phyloP scores from a whole-genome alignment of 176 grass and related monocot genomes.

The Themeda triandra region DNA sequence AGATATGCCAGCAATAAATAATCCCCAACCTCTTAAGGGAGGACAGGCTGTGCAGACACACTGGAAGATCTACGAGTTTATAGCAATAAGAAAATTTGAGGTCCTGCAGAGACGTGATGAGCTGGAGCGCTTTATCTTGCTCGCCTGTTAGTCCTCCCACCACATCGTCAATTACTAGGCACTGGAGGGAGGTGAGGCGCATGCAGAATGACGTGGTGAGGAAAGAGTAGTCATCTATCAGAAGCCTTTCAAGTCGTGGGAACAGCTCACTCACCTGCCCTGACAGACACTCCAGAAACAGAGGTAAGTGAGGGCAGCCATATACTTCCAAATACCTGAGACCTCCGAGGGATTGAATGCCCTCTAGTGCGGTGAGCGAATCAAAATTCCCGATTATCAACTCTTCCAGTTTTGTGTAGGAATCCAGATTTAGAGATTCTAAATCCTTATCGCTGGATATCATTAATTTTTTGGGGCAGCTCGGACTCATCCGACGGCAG shows the following conservation, averaged over 20 bases:
- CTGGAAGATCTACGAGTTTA: too few relatives aligned
- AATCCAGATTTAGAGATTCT: not conserved
- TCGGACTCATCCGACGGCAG: not conserved
- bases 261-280: not conserved
- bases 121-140: too few relatives aligned
- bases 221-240: not conserved
- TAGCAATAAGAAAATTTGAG: too few relatives aligned
- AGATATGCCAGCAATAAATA: too few relatives aligned
- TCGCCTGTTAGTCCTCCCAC: too few relatives aligned
- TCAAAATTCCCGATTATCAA: rapidly evolving
- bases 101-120: too few relatives aligned
- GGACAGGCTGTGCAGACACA: too few relatives aligned
- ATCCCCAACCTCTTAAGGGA: too few relatives aligned
- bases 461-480: not conserved
- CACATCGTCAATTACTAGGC: too few relatives aligned
- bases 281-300: not conserved
- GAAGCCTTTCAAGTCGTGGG: not conserved
- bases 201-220: conserved; percentile 12
- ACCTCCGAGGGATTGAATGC: not conserved
- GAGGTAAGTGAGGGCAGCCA: rapidly evolving
- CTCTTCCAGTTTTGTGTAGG: not conserved
- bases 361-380: not conserved
- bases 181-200: too few relatives aligned
- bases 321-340: not conserved
- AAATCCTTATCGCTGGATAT: rapidly evolving